Base-by-base conservation (phyloP, 352 stramenopile species). In the Globisporangium irregulare region DNA sequence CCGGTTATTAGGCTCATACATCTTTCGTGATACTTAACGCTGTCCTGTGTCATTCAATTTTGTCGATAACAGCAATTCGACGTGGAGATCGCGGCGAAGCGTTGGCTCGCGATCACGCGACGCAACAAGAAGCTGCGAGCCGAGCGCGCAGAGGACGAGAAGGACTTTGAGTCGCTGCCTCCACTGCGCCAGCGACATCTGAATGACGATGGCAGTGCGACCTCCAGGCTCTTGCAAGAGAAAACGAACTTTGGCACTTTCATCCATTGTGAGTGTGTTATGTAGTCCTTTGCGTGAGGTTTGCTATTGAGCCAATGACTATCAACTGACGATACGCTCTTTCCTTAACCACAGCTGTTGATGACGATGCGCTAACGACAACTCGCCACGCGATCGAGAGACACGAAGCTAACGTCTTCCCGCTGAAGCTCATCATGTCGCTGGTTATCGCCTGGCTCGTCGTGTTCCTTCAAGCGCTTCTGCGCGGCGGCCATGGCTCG, bases 361-460 rank as follows among this genome's bases (percentile, higher is more conserved):
- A 86, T 36, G 81, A 90, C 22, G 78, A 88, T 32, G 63, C 69
- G 24, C 43, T 72, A 22, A 68, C 73, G 27, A 57, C 76, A 25
- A 82, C 74, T 29, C 84, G 81, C 54, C 69, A 77, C 6, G 51
- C 71, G 15, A 77, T 93, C 38, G 79, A 90, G 51, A 62, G 79
- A 9, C 71, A 67, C 4, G 84, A 92, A 43, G 80, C 78, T 25
- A 71, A 75, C 9, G 59, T 74, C 50, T 87, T 95, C 58, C 87
- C 87, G 15, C 64, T 91, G 1, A 70, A 71, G 41, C 79, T 89
- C 72, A 72, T 93, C 24, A 36, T 83, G 1, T 80, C 83, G 15
- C 70, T 94, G 9, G 69, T 91, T 10, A 25, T 78, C 9, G 78
- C 84, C n/a, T 95, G 87, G 87, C 71, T 93, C 15, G 55, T 93